These are phyloP conservation scores for Leucaena leucocephala DNA, from an alignment of 306 rosid species.

Conservation along the genomic window DNA sequence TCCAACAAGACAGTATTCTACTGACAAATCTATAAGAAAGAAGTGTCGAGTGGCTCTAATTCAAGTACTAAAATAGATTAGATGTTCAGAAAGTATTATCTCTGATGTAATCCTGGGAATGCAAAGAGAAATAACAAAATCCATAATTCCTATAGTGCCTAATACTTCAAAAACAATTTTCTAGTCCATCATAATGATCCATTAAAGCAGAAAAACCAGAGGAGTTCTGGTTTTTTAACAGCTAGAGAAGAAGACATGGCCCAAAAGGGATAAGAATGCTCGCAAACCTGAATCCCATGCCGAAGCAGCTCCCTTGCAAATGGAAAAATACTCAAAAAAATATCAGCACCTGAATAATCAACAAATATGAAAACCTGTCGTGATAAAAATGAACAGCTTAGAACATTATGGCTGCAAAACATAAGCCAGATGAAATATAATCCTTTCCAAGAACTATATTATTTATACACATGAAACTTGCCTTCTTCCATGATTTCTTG, in stretches of 20 bases:
- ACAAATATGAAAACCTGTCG: slow-evolving; percentile 89
- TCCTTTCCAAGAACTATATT: slow-evolving; percentile 12
- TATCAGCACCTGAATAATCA: slow-evolving; percentile 97
- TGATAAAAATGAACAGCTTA: slow-evolving; percentile 36
- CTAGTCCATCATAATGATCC: slow-evolving; percentile 1
- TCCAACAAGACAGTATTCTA: slow-evolving; percentile 11
- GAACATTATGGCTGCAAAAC: slow-evolving; percentile 21
- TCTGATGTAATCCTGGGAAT: slow-evolving; percentile 4
- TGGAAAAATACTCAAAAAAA: slow-evolving; percentile 90
- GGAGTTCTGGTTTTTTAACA: slow-evolving; percentile 1
- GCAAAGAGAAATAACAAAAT: background rate
- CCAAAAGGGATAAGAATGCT: slow-evolving; percentile 27
- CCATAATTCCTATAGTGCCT: background rate
- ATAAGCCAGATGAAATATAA: slow-evolving; percentile 31
- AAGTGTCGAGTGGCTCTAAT: slow-evolving; percentile 17
- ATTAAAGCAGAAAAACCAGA: background rate
- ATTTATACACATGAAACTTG: slow-evolving; percentile 43
- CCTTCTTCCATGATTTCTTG: slow-evolving; percentile 93
- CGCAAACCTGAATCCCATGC: slow-evolving; percentile 82
- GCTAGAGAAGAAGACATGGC: slow-evolving; percentile 5
- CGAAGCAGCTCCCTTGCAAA: slow-evolving; percentile 93
- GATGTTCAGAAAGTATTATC: slow-evolving; percentile 9
- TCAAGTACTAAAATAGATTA: background rate
- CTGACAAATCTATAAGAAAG: background rate
- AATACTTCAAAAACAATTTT: background rate